Evolutionary conservation across 345 rosid species (phyloP).

Genomic region (Melaleuca alternifolia): DNA sequence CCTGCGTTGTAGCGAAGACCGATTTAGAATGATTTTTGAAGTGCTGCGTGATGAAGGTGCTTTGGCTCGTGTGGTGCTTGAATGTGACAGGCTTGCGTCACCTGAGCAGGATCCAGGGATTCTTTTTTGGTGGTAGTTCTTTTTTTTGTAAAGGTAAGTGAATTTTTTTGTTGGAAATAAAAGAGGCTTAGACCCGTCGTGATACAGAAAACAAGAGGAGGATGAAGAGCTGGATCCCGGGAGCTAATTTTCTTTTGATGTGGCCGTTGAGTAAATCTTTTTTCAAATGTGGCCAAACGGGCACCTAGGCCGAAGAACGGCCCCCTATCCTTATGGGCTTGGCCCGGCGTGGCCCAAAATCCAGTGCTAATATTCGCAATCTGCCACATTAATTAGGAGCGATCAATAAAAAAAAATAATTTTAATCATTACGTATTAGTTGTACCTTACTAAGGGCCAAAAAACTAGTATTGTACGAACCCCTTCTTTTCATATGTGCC

Average conservation of each 20-base stretch:
- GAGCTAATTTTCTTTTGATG: background rate
- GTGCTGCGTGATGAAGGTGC: no score
- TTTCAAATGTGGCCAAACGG: background rate
- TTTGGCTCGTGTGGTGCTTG: no score
- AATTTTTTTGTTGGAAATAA: no score
- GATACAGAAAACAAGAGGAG: background rate
- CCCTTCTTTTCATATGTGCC: background rate
- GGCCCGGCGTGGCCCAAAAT: background rate
- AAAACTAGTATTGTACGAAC: background rate
- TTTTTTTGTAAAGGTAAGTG: no score
- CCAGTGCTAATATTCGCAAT: background rate
- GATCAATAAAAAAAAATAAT: background rate
- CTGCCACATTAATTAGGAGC: background rate
- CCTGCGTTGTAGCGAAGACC: background rate
- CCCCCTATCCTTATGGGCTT: no score
- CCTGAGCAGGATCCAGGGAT: no score
- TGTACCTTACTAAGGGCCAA: background rate
- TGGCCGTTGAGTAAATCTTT: background rate
- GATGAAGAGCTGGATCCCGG: background rate
- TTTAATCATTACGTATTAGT: background rate
- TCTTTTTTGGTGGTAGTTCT: no score
- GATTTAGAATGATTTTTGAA: background rate
- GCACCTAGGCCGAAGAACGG: background rate
- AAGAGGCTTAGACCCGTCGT: background rate
- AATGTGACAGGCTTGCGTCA: no score